Percentiles rank a stretch among this genome's conserved stretches.
Conservation (phyloP, 75 land plant species). For the Cupressus sempervirens region DNA sequence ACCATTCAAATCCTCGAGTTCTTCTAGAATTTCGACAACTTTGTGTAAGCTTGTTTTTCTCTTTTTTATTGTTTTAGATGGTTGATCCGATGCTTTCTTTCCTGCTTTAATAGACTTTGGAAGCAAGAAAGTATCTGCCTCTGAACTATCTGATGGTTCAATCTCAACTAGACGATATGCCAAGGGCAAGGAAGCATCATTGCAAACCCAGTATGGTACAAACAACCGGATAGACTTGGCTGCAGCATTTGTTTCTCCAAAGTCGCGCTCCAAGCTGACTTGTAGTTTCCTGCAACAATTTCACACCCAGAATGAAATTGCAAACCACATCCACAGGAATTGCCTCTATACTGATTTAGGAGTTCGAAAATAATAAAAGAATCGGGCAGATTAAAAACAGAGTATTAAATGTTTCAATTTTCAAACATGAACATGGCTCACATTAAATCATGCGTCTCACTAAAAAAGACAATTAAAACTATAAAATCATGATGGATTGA, state of each 20-base stretch:
- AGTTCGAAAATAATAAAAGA: background rate
- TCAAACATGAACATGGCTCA: background rate
- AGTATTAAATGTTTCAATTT: background rate
- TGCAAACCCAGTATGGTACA: slow-evolving; percentile 92
- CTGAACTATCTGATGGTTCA: slow-evolving; percentile 52
- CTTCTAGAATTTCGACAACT: slow-evolving; percentile 68
- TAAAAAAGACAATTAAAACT: background rate
- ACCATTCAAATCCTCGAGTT: slow-evolving; percentile 56
- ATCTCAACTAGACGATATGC: slow-evolving; percentile 78
- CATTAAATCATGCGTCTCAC: background rate
- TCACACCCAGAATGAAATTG: background rate
- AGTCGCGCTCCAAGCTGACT: slow-evolving; percentile 83
- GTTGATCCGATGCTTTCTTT: slow-evolving; percentile 48
- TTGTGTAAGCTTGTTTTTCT: slow-evolving; percentile 36
- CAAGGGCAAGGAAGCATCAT: slow-evolving; percentile 70
- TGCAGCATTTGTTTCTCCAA: slow-evolving; percentile 65
- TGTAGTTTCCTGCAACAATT: slow-evolving; percentile 74
- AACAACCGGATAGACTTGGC: slow-evolving; percentile 81
- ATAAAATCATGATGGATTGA: background rate
- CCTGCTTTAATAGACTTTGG: slow-evolving; percentile 75
- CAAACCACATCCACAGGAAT: background rate
- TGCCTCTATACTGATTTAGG: background rate
- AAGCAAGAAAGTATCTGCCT: slow-evolving; percentile 44
- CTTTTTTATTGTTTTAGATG: slow-evolving; percentile 30
- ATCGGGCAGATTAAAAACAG: no score